Percentiles rank a stretch among this genome's conserved stretches.
Conservation (phyloP, 805 yeast genomes). For the Metschnikowia similis region DNA sequence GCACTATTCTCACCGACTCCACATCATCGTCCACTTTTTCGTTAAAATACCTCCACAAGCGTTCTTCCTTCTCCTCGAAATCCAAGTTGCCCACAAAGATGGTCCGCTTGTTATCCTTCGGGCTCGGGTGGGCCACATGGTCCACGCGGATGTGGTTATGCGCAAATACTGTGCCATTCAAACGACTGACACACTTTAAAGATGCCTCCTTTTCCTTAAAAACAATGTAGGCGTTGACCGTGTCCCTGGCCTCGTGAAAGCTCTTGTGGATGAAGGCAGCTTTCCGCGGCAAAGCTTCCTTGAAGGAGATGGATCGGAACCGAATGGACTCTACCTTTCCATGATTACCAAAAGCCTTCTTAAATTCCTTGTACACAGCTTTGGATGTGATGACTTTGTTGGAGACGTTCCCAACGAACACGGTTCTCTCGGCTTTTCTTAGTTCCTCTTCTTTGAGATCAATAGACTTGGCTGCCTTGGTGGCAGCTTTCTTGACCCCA, state of each 20-base stretch:
- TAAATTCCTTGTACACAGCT: conserved; percentile 56
- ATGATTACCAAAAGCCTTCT: conserved; percentile 49
- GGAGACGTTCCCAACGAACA: conserved; percentile 85
- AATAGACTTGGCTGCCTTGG: conserved; percentile 41
- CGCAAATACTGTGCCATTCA: conserved; percentile 67
- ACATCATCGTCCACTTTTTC: conserved; percentile 46
- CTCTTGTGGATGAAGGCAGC: conserved; percentile 82
- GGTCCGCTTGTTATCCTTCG: conserved; percentile 77
- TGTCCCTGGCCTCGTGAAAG: conserved; percentile 70
- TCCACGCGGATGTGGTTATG: conserved; percentile 85
- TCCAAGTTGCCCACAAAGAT: conserved; percentile 92
- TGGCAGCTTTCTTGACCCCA: conserved; percentile 1
- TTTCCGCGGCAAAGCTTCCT: conserved; percentile 84
- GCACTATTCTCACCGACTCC: conserved; percentile 82
- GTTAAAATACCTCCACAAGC: conserved; percentile 77
- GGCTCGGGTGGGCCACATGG: conserved; percentile 86
- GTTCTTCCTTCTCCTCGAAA: conserved; percentile 89
- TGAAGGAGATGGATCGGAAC: conserved; percentile 88
- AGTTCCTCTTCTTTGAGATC: conserved; percentile 69
- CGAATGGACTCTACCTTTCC: conserved; percentile 72
- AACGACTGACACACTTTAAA: conserved; percentile 38
- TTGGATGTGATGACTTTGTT: conserved; percentile 62
- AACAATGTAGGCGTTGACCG: conserved; percentile 86
- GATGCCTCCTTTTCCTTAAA: conserved; percentile 53
- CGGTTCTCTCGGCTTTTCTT: conserved; percentile 76